phyloP scores from a whole-genome alignment of 2,329 filamentous ascomycete species.

The Phaeosphaeria sp. region DNA sequence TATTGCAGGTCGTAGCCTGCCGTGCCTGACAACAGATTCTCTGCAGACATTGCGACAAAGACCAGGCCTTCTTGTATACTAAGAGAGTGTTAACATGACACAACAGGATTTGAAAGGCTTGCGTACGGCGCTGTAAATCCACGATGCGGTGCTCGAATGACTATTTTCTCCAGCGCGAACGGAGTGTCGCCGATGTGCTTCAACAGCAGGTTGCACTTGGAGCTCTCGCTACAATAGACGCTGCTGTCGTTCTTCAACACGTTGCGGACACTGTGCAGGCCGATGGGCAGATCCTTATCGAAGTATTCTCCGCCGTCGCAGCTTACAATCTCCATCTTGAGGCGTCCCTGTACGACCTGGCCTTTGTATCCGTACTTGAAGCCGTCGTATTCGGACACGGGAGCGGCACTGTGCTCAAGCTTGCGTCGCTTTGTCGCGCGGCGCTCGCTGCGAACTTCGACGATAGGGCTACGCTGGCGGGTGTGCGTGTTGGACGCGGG shows the following conservation, averaged over 20 bases:
- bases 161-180: constrained; percentile 83
- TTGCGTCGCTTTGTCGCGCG: constrained; percentile 48
- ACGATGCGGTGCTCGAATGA: constrained; percentile 82
- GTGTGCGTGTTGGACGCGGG: constrained; percentile 7
- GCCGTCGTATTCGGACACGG: constrained; percentile 33
- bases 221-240: constrained; percentile 90
- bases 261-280: constrained; percentile 66
- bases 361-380: constrained; percentile 87
- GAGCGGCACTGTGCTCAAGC: constrained; percentile 44
- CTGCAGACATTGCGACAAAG: constrained; percentile 84
- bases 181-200: constrained; percentile 80
- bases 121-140: constrained; percentile 89
- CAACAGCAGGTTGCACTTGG: constrained; percentile 84
- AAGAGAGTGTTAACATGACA: constrained; percentile 41
- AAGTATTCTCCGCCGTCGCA: constrained; percentile 79
- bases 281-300: constrained; percentile 62
- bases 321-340: constrained; percentile 87
- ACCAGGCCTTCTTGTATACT: constrained; percentile 92
- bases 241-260: constrained; percentile 81
- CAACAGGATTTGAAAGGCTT: constrained; percentile 9
- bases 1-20: constrained; percentile 77
- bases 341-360: constrained; percentile 80
- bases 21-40: constrained; percentile 76
- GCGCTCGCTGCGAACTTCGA: constrained; percentile 26
- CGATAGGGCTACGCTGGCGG: constrained; percentile 33